Evolutionary conservation across 2,329 filamentous ascomycete genomes (phyloP), one percentile per base, ranked within the genome.

Genomic region (Geoglossum cookeanum): DNA sequence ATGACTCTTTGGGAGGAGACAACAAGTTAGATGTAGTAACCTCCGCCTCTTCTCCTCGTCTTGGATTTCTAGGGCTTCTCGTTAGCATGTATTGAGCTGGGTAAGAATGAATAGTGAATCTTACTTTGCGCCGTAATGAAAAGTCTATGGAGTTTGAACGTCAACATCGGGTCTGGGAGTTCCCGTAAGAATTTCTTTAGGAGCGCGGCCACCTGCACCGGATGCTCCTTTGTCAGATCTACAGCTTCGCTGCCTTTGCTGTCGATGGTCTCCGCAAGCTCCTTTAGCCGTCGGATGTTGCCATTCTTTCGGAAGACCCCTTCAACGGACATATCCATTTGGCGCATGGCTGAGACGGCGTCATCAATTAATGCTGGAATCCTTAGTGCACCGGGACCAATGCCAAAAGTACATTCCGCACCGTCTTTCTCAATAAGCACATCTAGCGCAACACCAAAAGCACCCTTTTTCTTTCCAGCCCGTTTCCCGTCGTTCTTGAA

Each of bases 291-390:
- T 69, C 92, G 91, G 72, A 98, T 96, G 69, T 97, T 98, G 64
- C 92, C 92, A 65, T 97, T 98, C 77, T 98, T 98, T 64, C 92
- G 83, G 79, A 98, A 98, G 27, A 98, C 90, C 64, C 92, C 92
- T 70, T 98, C 92, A 1, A 98, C 88, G 1, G 91, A 97, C 74
- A 98, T 89, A 69, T 98, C 92, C 88, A 98, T 97, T 70, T 91
- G 92, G 64, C 90, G 83, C 87, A 98, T 95, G 11, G 90, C 89
- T 3, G 87, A 85, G 42, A 98, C 84, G 54, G 91, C 83, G 67
- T 96, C 91, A 65, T 97, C 91, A n/a, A 98, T 79, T 56, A 98
- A 76, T n/a, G 88, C 86, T 2, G 92, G 92, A 47, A 98, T 87
- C 56, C 88, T 85, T 58, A 98, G 76, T 13, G 88, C 85, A 17